These are phyloP conservation scores for Theobroma grandiflorum DNA, from an alignment of 441 rosid genomes.

Conservation along the genomic window DNA sequence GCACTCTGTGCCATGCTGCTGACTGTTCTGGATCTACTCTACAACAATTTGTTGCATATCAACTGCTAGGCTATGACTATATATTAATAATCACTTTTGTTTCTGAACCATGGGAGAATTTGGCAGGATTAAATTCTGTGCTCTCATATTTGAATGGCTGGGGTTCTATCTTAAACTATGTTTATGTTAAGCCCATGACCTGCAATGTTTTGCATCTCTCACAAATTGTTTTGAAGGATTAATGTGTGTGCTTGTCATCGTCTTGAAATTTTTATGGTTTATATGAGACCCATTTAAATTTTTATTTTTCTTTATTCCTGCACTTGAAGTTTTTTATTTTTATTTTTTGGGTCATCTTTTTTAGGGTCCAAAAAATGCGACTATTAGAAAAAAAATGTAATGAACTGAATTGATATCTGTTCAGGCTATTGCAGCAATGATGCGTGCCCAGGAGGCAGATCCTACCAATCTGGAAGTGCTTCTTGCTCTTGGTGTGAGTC, in stretches of 20 bases:
- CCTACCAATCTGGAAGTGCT: conserved; percentile 96
- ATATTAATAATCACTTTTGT: background rate
- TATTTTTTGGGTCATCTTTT: background rate
- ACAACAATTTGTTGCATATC: background rate
- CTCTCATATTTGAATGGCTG: background rate
- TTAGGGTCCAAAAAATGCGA: background rate
- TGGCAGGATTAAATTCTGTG: background rate
- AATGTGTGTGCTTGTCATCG: background rate
- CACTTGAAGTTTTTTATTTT: background rate
- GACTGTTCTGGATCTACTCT: background rate
- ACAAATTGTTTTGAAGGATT: conserved; percentile 17
- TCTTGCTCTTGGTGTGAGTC: conserved; percentile 99
- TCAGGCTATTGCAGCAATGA: conserved; percentile 99
- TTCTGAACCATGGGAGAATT: background rate
- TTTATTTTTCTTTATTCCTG: background rate
- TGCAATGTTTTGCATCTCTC: background rate
- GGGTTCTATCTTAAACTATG: background rate
- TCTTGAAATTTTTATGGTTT: background rate
- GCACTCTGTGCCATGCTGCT: background rate
- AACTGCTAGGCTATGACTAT: background rate
- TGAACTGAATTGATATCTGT: conserved; percentile 30
- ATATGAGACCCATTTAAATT: background rate
- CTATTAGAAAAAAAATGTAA: background rate
- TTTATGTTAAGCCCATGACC: background rate
- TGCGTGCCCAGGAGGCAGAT: conserved; percentile 96